These are phyloP conservation scores for Ziziphus jujuba DNA, from an alignment of 306 rosid genomes.

Conservation along the genomic window DNA sequence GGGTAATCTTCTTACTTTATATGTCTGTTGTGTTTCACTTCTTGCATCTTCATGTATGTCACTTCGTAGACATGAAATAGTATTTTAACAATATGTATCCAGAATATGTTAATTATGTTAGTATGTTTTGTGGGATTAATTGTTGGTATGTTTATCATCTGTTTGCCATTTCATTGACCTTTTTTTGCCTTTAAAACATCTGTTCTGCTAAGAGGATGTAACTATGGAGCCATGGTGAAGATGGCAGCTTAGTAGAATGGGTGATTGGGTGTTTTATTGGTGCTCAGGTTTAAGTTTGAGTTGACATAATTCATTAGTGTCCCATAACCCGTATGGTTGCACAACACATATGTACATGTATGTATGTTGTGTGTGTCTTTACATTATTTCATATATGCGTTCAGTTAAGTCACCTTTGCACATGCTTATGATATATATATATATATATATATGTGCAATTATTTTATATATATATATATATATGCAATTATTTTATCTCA, in stretches of 20 bases:
- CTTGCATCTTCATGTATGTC: background rate
- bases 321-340: background rate
- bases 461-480: too few species aligned
- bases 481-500: conserved; percentile 11
- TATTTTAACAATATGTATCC: background rate
- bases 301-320: conserved; percentile 15
- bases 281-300: background rate
- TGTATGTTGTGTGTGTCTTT: background rate
- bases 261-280: background rate
- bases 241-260: background rate
- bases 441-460: conserved; percentile 3
- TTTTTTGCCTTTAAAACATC: background rate
- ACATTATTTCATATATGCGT: background rate
- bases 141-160: background rate
- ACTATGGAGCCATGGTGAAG: too few species aligned
- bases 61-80: background rate
- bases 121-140: background rate
- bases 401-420: background rate
- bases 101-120: background rate
- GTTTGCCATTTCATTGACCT: background rate
- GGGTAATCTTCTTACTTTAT: conserved; percentile 45
- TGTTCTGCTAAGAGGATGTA: background rate
- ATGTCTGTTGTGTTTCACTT: background rate
- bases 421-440: conserved; percentile 4
- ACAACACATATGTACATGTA: too few species aligned